phyloP scores from a whole-genome alignment of 306 rosid species.

The Hippophae tibetana region DNA sequence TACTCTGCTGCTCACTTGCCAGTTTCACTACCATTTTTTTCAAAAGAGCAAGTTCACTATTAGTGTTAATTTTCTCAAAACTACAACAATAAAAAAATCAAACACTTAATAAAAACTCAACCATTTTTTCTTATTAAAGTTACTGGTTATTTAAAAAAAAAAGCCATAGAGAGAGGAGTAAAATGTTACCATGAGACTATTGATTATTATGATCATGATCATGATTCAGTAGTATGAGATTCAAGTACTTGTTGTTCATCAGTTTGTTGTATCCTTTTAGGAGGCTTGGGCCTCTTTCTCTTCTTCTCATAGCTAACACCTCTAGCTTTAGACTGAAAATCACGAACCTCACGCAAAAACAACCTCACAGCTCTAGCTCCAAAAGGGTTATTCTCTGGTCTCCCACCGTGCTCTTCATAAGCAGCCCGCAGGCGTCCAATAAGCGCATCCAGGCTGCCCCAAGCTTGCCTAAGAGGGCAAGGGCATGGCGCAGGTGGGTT shows the following conservation, averaged over 20 bases:
- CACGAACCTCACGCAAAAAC: conserved; percentile 79
- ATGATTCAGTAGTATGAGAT: background rate
- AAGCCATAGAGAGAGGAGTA: too few species aligned
- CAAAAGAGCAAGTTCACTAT: too few species aligned
- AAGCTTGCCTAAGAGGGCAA: conserved; percentile 85
- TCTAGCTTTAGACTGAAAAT: conserved; percentile 77
- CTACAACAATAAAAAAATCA: too few species aligned
- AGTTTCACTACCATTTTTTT: too few species aligned
- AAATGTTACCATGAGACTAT: background rate
- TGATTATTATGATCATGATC: background rate
- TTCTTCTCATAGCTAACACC: conserved; percentile 94
- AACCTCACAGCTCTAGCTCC: conserved; percentile 62
- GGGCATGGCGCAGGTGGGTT: conserved; percentile 90
- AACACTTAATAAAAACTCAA: too few species aligned
- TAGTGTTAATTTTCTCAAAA: too few species aligned
- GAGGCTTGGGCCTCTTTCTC: conserved; percentile 67
- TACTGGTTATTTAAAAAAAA: too few species aligned
- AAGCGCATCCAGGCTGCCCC: conserved; percentile 97
- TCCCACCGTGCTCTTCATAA: conserved; percentile 68
- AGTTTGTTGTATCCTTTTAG: conserved; percentile 16
- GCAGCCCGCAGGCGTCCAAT: conserved; percentile 95
- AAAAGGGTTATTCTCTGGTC: conserved; percentile 56
- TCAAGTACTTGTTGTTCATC: background rate
- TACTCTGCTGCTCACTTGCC: too few species aligned
- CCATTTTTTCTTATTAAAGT: too few species aligned